These are phyloP conservation scores for Phialophora macrospora DNA, from an alignment of 2,329 filamentous ascomycete species.

Conservation along the genomic window DNA sequence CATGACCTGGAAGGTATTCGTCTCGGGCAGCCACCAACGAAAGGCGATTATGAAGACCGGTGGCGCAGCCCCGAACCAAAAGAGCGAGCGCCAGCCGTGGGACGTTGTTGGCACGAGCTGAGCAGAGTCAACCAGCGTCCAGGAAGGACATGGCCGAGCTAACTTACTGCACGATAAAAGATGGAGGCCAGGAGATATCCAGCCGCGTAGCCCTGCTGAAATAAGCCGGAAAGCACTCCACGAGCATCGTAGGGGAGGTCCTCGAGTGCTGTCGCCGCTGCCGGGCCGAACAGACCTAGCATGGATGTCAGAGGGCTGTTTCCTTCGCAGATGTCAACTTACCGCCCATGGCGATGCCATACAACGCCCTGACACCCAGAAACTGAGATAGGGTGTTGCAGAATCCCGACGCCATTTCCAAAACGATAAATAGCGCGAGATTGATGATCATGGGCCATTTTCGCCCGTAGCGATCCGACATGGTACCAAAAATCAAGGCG, in stretches of 20 bases:
- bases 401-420: background rate
- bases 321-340: background rate
- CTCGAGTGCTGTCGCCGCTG: background rate
- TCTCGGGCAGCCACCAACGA: conserved; percentile 78
- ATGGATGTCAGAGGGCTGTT: background rate
- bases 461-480: conserved; percentile 58
- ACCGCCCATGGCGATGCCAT: background rate
- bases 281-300: background rate
- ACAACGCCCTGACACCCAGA: background rate
- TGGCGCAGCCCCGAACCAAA: background rate
- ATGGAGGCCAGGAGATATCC: background rate
- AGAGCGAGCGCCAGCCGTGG: background rate
- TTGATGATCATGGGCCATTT: conserved; percentile 66
- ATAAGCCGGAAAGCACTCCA: background rate
- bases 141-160: background rate
- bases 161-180: conserved; percentile 1
- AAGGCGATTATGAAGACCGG: conserved; percentile 70
- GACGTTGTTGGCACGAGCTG: background rate
- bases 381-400: background rate
- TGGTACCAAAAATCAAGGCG: background rate
- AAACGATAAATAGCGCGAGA: conserved; percentile 43
- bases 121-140: background rate
- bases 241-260: background rate
- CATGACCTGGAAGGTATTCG: conserved; percentile 64
- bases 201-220: background rate